A percentile compares a stretch with the other conserved stretches of the same genome.
phyloP scores from a whole-genome alignment of 164 flowering plant species.

The Hamamelis virginiana region DNA sequence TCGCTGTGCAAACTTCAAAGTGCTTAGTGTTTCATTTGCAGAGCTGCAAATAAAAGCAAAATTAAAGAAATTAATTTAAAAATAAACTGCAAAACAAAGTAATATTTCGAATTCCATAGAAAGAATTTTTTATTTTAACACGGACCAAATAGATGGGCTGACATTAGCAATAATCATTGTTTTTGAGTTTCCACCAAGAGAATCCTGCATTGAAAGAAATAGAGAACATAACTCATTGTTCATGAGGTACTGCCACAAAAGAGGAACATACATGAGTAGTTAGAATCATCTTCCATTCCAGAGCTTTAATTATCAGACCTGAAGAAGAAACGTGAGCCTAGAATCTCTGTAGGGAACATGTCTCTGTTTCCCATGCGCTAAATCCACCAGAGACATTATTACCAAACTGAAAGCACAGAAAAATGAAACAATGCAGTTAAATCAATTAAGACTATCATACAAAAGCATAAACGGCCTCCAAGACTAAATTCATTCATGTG shows the following conservation, averaged over 20 bases:
- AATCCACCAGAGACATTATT: slow-evolving; percentile 83
- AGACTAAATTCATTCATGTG: neutral
- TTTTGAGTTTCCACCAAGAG: slow-evolving; percentile 92
- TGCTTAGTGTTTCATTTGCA: slow-evolving; percentile 80
- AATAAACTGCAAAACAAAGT: neutral
- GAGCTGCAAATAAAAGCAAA: slow-evolving; percentile 52
- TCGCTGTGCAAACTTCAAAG: slow-evolving; percentile 90
- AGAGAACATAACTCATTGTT: neutral
- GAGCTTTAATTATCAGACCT: slow-evolving; percentile 39
- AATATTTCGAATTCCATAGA: neutral
- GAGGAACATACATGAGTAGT: neutral
- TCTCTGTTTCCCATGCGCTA: slow-evolving; percentile 87
- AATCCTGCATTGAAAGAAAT: slow-evolving; percentile 58
- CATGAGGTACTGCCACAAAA: neutral
- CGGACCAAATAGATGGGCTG: slow-evolving; percentile 83
- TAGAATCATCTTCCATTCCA: slow-evolving; percentile 1
- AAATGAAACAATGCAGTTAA: neutral
- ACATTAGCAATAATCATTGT: slow-evolving; percentile 85
- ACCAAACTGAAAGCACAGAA: slow-evolving; percentile 52
- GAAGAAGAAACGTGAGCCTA: slow-evolving; percentile 90
- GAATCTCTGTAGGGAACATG: slow-evolving; percentile 95
- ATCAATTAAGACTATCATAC: neutral
- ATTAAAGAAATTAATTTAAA: neutral
- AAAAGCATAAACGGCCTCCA: neutral
- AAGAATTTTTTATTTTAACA: neutral